Evolutionary conservation across 176 grass and related monocot species (phyloP), one percentile per base, ranked within the genome.

Genomic region (Lolium rigidum): DNA sequence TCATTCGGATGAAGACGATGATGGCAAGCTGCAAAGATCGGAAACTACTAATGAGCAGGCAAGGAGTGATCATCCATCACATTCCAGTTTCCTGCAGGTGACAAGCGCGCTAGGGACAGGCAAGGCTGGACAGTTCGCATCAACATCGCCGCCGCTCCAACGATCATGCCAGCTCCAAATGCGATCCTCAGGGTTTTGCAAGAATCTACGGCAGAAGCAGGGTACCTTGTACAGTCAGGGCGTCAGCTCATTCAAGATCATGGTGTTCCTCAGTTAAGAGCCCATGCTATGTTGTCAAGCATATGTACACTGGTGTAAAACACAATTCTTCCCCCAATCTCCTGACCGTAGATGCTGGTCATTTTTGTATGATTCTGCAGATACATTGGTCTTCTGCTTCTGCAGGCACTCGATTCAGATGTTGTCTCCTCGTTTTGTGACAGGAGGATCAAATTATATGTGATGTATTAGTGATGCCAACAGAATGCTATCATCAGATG

Each of bases 191-290:
- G 35, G 87, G 16, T 82, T 91, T 65, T 92, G 84, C 85, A 84
- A 76, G 84, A 92, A 88, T 26, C 80, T 84, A 46, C 81, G 65
- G 18, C 83, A 86, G 80, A 88, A 83, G 48, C 70, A 88, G 41
- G 52, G 73, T 52, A 75, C 51, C 21, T 44, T 90, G 28, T 83
- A 87, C 38, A 80, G 85, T 10, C 86, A 88, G 46, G 59, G 69
- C 35, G 76, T 80, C 35, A 86, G 18, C 44, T 90, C 89, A 71
- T 61, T 91, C 84, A 94, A 84, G 71, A 76, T 65, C 62, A 65
- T 72, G 37, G 35, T 85, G 49, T 94, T 88, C 62, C 57, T 84
- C 51, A 87, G 79, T 66, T 92, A 94, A 92, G 85, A 67, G 55
- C 13, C 35, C 66, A 65, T 82, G 31, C 22, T 58, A 3, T 82